A percentile compares a stretch with the other conserved stretches of the same genome.
Evolutionary conservation across 805 yeast species (phyloP).

Genomic region (Lipomyces japonicus): DNA sequence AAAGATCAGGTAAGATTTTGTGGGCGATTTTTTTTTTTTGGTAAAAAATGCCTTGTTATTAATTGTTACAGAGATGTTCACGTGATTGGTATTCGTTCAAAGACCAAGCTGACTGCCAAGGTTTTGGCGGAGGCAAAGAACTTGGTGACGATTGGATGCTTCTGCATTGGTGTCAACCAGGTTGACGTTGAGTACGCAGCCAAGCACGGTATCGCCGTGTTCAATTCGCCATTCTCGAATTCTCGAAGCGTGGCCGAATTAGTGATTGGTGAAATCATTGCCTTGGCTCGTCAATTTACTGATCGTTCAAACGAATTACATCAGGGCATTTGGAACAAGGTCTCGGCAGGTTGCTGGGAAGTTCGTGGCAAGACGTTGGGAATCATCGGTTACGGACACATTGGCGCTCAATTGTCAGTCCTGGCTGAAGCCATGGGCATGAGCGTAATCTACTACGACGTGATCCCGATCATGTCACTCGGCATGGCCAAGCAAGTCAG

Average conservation of each 20-base stretch:
- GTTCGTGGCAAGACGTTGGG: constrained; percentile 98
- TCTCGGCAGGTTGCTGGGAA: constrained; percentile 93
- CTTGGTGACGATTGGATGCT: constrained; percentile 89
- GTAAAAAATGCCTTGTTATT: not conserved
- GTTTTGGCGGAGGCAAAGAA: constrained; percentile 83
- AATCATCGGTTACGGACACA: constrained; percentile 96
- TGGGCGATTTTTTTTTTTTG: not conserved
- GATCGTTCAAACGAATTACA: constrained; percentile 95
- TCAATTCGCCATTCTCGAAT: constrained; percentile 97
- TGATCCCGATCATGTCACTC: constrained; percentile 86
- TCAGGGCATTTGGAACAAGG: constrained; percentile 97
- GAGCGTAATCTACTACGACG: constrained; percentile 92
- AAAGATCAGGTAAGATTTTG: constrained; percentile 54
- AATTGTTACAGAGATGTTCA: constrained; percentile 59
- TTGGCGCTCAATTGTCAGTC: constrained; percentile 94
- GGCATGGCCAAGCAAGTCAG: constrained; percentile 95
- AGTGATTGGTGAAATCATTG: constrained; percentile 90
- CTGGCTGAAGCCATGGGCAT: constrained; percentile 97
- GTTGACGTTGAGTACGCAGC: constrained; percentile 93
- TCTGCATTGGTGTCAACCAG: constrained; percentile 99
- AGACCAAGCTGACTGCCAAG: constrained; percentile 79
- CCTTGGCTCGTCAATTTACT: constrained; percentile 93
- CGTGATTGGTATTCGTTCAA: constrained; percentile 97
- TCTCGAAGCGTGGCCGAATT: constrained; percentile 98
- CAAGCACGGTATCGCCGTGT: constrained; percentile 87